Base-by-base conservation (phyloP, 805 yeast species). In the Metschnikowia noctiluminum region DNA sequence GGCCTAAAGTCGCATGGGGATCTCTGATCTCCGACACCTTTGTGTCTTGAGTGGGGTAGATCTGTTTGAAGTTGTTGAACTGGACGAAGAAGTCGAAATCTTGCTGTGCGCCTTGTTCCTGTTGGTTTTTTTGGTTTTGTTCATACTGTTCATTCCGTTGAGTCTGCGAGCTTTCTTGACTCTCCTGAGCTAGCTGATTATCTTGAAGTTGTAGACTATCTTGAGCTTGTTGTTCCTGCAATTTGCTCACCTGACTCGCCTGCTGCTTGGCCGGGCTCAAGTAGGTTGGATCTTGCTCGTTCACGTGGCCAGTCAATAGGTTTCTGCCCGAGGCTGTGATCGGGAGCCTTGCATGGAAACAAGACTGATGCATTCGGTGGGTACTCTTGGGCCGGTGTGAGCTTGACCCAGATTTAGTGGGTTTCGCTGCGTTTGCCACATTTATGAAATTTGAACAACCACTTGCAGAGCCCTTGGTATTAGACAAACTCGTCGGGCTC, bases 341-440 rank as follows among this genome's bases (percentile, higher is more conserved):
- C 38, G 58, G 81, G 40, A 60, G 64, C 39, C 60, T 64, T 28
- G 82, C 77, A 61, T 68, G 81, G 62, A 67, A 78, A 62, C 70
- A 75, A 41, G 65, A 76, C 63, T 71, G 74, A 49, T 72, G 74
- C 28, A 51, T 30, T 12, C 32, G 2, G 13, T 12, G 32, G 13
- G 10, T 3, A 12, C 32, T 2, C 6, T 30, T 30, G 32, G 32
- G 21, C 21, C 21, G 21, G 21, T 21, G 21, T 21, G 21, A 21
- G 21, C 4, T 21, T 2, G 21, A 4, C 21, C 21, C 21, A 21
- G 21, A 21, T 21, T 21, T 4, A 21, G 21, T 21, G 21, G 21
- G 21, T 21, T 21, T 21, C 21, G 21, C 21, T 21, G 21, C 21
- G 21, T 21, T 21, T 21, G 21, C 21, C 21, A 21, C 21, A 3